Conservation (phyloP, 2,329 filamentous ascomycete genomes). For the Pseudogymnoascus sp. region DNA sequence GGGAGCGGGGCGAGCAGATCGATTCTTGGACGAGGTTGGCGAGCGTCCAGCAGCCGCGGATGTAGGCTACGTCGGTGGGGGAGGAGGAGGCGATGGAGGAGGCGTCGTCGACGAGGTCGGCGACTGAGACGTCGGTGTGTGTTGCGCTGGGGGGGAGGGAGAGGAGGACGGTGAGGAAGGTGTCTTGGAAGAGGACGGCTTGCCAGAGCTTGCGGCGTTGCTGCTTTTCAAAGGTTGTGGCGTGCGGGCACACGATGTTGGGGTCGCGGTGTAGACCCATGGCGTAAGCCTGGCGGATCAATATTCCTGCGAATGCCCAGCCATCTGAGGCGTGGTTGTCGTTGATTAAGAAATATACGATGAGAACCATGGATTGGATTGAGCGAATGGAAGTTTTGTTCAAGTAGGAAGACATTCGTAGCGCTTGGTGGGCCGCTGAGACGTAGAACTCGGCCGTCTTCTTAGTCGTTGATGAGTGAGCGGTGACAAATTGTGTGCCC, state of each 20-base stretch:
- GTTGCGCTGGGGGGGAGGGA: slow-evolving; percentile 71
- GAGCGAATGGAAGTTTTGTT: slow-evolving; percentile 66
- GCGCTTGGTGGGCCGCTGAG: slow-evolving; percentile 69
- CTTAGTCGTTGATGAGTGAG: slow-evolving; percentile 50
- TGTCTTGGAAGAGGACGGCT: slow-evolving; percentile 72
- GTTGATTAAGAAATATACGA: slow-evolving; percentile 78
- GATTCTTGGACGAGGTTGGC: slow-evolving; percentile 72
- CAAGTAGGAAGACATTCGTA: slow-evolving; percentile 68
- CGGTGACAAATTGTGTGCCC: slow-evolving; percentile 68
- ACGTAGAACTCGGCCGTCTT: slow-evolving; percentile 77
- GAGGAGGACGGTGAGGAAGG: slow-evolving; percentile 69
- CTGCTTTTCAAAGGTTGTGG: slow-evolving; percentile 65
- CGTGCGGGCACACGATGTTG: slow-evolving; percentile 62
- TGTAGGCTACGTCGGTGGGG: slow-evolving; percentile 62
- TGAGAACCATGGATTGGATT: slow-evolving; percentile 74
- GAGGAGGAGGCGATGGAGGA: slow-evolving; percentile 50
- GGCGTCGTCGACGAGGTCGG: slow-evolving; percentile 61
- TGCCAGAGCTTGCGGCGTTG: slow-evolving; percentile 76
- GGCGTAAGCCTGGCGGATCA: slow-evolving; percentile 71
- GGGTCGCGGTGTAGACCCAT: slow-evolving; percentile 76
- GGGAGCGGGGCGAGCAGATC: slow-evolving; percentile 65
- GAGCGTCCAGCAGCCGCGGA: slow-evolving; percentile 65
- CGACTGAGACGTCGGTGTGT: slow-evolving; percentile 70
- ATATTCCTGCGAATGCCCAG: slow-evolving; percentile 72
- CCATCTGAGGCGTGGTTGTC: slow-evolving; percentile 78